These are phyloP conservation scores for Magnaporthiopsis incrustans DNA, from an alignment of 2,329 filamentous ascomycete species.

Conservation along the genomic window DNA sequence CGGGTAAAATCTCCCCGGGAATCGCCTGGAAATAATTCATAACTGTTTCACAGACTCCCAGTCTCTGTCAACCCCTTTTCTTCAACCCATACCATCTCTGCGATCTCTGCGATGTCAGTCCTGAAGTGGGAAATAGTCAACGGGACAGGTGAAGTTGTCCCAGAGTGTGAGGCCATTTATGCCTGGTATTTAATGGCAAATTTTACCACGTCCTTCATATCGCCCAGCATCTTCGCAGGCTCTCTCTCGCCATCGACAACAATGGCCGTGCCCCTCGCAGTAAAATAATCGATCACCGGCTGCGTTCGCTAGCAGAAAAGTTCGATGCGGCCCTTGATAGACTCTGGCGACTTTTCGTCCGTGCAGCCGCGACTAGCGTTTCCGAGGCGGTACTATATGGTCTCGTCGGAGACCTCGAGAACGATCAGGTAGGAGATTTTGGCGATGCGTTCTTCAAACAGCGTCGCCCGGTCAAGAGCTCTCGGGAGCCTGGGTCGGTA, in stretches of 20 bases:
- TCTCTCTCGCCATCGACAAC: background rate
- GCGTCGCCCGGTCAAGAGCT: background rate
- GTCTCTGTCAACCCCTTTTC: too few relatives aligned
- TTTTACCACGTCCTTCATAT: background rate
- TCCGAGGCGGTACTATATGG: background rate
- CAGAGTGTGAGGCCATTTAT: too few relatives aligned
- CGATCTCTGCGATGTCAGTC: too few relatives aligned
- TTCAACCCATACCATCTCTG: too few relatives aligned
- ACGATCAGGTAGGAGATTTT: background rate
- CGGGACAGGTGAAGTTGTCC: too few relatives aligned
- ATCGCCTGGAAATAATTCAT: too few relatives aligned
- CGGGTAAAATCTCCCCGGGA: too few relatives aligned
- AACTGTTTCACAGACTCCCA: too few relatives aligned
- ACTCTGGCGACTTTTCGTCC: background rate
- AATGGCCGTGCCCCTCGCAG: background rate
- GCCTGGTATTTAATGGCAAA: too few relatives aligned
- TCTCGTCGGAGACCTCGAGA: background rate
- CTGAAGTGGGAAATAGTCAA: too few relatives aligned
- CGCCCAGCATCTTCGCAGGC: background rate
- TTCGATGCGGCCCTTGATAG: background rate
- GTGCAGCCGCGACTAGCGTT: background rate
- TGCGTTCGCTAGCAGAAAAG: background rate
- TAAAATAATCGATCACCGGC: background rate
- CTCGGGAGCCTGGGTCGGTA: background rate
- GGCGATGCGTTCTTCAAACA: background rate